Evolutionary conservation across 2,329 filamentous ascomycete species (phyloP).

Genomic region (Fusarium anthophilum): DNA sequence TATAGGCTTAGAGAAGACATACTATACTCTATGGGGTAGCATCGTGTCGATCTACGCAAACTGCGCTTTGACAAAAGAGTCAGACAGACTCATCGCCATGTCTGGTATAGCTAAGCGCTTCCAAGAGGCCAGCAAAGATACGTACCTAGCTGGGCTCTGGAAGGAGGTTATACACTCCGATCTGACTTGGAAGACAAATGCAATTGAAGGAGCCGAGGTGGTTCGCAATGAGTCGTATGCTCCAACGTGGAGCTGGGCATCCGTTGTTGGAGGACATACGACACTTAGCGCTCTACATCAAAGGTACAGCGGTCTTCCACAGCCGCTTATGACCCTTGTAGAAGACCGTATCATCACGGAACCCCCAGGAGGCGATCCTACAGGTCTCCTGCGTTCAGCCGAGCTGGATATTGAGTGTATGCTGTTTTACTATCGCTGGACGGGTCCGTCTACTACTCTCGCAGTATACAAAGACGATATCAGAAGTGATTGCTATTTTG

Average conservation of each 20-base stretch:
- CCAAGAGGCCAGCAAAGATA: background rate
- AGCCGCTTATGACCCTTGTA: background rate
- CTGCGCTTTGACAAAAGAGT: background rate
- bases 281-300: rapidly evolving
- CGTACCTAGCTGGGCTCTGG: rapidly evolving
- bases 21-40: background rate
- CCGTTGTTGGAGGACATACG: background rate
- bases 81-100: background rate
- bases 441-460: no score
- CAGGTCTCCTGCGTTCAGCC: rapidly evolving
- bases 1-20: no score
- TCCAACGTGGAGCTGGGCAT: background rate
- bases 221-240: background rate
- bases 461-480: no score
- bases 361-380: background rate
- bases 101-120: background rate
- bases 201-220: background rate
- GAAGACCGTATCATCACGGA: rapidly evolving
- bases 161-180: background rate
- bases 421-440: background rate
- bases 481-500: background rate
- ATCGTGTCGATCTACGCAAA: background rate
- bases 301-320: no score
- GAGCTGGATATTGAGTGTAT: background rate
- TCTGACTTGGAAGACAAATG: background rate